These are phyloP conservation scores for Mycosphaerelloides madeirae DNA, from an alignment of 2,329 filamentous ascomycete species.

Conservation along the genomic window DNA sequence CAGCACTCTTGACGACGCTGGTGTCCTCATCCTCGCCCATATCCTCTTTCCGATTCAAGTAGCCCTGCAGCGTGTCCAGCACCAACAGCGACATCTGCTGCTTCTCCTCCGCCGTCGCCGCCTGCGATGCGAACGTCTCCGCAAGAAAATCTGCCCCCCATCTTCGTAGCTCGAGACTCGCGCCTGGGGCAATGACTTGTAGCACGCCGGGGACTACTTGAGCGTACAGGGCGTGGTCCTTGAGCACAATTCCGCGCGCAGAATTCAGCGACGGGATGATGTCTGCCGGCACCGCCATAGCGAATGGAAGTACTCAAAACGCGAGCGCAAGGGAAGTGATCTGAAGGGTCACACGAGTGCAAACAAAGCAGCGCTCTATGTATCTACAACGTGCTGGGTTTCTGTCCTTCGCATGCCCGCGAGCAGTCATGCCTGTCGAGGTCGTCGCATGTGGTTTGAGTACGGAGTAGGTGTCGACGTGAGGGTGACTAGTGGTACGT, in stretches of 20 bases:
- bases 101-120: slow-evolving; percentile 71
- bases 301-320: too few relatives aligned
- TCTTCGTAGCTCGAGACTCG: slow-evolving; percentile 76
- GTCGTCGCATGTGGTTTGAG: slow-evolving; percentile 5
- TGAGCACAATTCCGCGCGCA: slow-evolving; percentile 82
- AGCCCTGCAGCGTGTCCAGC: slow-evolving; percentile 63
- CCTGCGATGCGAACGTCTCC: slow-evolving; percentile 92
- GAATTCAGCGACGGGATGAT: slow-evolving; percentile 85
- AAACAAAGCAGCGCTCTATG: slow-evolving; percentile 21
- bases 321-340: slow-evolving; percentile 8
- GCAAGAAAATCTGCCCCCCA: slow-evolving; percentile 96
- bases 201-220: slow-evolving; percentile 88
- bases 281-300: slow-evolving; percentile 46
- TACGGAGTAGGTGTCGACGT: not conserved
- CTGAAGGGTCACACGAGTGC: slow-evolving; percentile 16
- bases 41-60: slow-evolving; percentile 50
- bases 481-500: not conserved
- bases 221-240: slow-evolving; percentile 81
- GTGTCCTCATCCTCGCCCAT: slow-evolving; percentile 59
- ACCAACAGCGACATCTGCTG: slow-evolving; percentile 65
- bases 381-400: slow-evolving; percentile 19
- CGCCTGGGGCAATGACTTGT: slow-evolving; percentile 75
- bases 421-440: slow-evolving; percentile 5
- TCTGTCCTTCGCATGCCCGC: slow-evolving; percentile 6
- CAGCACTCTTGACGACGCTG: slow-evolving; percentile 75